phyloP scores from a whole-genome alignment of 495 filamentous ascomycete genomes.

The Entonaema liquescens region DNA sequence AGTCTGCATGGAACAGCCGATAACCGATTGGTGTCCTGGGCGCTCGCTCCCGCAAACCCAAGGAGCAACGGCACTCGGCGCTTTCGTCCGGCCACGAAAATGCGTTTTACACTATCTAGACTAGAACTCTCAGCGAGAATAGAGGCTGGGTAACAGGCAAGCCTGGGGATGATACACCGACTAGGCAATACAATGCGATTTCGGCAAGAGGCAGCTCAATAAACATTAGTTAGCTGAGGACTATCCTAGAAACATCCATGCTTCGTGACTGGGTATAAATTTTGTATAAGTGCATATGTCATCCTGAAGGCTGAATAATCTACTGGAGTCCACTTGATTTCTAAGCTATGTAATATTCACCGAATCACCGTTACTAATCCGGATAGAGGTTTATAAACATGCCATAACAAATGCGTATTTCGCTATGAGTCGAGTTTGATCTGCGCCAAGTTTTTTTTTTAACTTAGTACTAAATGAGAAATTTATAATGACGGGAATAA shows the following conservation, averaged over 20 bases:
- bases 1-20: conserved; percentile 30
- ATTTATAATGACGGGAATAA: background rate
- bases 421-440: background rate
- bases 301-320: conserved; percentile 30
- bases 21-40: background rate
- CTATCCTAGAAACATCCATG: background rate
- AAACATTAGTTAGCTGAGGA: conserved; percentile 28
- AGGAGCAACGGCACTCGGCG: conserved; percentile 15
- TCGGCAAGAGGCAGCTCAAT: conserved; percentile 30
- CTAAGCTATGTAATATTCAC: conserved; percentile 24
- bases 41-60: conserved; percentile 6
- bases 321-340: conserved; percentile 16
- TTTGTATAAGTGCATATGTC: conserved; percentile 9
- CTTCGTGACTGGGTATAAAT: background rate
- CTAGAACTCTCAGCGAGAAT: conserved; percentile 38
- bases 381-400: background rate
- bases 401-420: background rate
- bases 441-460: background rate
- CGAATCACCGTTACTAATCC: conserved; percentile 4
- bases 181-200: conserved; percentile 16
- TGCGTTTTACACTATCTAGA: conserved; percentile 24
- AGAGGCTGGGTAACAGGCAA: conserved; percentile 20
- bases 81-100: conserved; percentile 30
- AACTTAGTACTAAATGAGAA: background rate
- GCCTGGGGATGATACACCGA: conserved; percentile 34